Base-by-base conservation (phyloP, 2,329 filamentous ascomycete genomes). In the Emydomyces testavorans region DNA sequence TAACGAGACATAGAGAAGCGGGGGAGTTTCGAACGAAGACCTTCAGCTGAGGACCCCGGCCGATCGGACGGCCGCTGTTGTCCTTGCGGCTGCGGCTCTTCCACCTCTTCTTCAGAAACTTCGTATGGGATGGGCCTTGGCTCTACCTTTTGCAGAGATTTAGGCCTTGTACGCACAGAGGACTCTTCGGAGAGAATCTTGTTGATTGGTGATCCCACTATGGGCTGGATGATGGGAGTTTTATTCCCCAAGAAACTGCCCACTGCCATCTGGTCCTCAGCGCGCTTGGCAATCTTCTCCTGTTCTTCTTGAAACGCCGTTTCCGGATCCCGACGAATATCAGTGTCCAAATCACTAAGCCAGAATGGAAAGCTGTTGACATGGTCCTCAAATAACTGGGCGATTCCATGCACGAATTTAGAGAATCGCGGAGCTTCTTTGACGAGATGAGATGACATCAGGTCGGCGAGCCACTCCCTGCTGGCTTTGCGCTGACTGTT, bases 341-440 rank as follows among this genome's bases (percentile, higher is more conserved):
- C 92, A 26, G 79, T 85, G 62, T 95, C 90, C 36, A 96, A 75
- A 53, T 94, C 85, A 58, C 83, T 83, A 28, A 96, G 77, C 92
- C 92, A 98, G 71, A 96, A 95, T 11, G 92, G 92, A 60, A 96
- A 80, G 53, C 80, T 89, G 68, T 96, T 96, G 64, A 98, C 89
- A 60, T 94, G 80, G 65, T 98, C 87, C 59, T 96, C 92, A 57
- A 96, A 96, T 1, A 98, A 74, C 32, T 83, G 82, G 6, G 90
- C 89, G 3, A 93, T 82, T 52, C 92, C 92, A 59, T 98, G 90
- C 2, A 94, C 84, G 58, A 96, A 98, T 65, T 98, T 98, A 58
- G 88, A 95, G 69, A 98, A 98, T 43, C 84, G 80, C 1, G 89
- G 86, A 0, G 85, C 82, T 38, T 88, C 80, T 62, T 94, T 88